These are phyloP conservation scores for Discostella pseudostelligera DNA, from an alignment of 108 stramenopile species.

Conservation along the genomic window DNA sequence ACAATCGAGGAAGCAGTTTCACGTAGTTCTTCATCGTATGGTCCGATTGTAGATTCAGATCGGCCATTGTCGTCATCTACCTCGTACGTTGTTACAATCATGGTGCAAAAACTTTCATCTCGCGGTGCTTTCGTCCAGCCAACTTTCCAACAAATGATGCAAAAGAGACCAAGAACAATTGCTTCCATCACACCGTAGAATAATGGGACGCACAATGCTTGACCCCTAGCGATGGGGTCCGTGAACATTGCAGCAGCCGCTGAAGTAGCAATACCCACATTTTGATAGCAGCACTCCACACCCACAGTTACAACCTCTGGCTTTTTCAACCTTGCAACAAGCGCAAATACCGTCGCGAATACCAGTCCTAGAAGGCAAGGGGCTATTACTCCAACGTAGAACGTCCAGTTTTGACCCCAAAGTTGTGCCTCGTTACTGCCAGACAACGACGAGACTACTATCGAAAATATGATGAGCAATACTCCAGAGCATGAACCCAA, in stretches of 20 bases:
- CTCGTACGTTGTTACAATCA: slow-evolving; percentile 66
- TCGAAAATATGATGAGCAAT: slow-evolving; percentile 67
- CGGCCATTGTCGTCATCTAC: slow-evolving; percentile 36
- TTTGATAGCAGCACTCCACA: slow-evolving; percentile 87
- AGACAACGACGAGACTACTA: slow-evolving; percentile 55
- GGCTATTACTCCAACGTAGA: slow-evolving; percentile 64
- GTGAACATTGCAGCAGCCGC: slow-evolving; percentile 76
- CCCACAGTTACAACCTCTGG: slow-evolving; percentile 81
- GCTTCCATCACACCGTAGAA: slow-evolving; percentile 77
- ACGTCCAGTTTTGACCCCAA: slow-evolving; percentile 69
- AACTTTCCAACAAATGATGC: slow-evolving; percentile 68
- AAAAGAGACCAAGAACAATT: slow-evolving; percentile 65
- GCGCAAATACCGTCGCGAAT: slow-evolving; percentile 54
- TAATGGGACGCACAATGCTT: slow-evolving; percentile 81
- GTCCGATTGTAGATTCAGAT: slow-evolving; percentile 5
- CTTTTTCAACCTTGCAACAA: slow-evolving; percentile 43
- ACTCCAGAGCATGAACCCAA: slow-evolving; percentile 67
- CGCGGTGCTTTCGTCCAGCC: slow-evolving; percentile 82
- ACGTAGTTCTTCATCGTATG: neutral
- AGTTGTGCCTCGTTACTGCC: slow-evolving; percentile 59
- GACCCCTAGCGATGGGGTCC: slow-evolving; percentile 51
- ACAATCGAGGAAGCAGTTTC: neutral
- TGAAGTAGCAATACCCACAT: slow-evolving; percentile 82
- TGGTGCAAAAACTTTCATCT: slow-evolving; percentile 59
- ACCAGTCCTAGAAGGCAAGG: slow-evolving; percentile 72